Percentiles rank a stretch among this genome's conserved stretches.
phyloP scores from a whole-genome alignment of 2,329 filamentous ascomycete genomes.

The Chrysoporthe cubensis region DNA sequence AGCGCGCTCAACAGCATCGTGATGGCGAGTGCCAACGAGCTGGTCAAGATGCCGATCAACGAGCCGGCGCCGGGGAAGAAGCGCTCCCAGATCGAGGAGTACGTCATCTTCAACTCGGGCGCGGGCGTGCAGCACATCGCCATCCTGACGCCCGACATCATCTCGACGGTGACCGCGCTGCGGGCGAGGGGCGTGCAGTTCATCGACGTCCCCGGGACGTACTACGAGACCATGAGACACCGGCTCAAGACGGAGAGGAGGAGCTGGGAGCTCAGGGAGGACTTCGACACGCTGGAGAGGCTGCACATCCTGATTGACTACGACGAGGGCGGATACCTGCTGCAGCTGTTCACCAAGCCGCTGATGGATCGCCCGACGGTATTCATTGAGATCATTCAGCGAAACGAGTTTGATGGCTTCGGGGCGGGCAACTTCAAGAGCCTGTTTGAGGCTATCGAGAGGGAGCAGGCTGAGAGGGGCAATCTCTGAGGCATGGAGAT shows the following conservation, averaged over 20 bases:
- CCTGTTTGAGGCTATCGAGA: conserved; percentile 91
- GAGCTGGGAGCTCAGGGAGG: conserved; percentile 71
- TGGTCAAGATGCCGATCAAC: conserved; percentile 98
- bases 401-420: conserved; percentile 88
- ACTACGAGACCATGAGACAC: conserved; percentile 78
- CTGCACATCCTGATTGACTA: conserved; percentile 94
- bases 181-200: conserved; percentile 90
- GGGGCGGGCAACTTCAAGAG: conserved; percentile 96
- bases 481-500: conserved; percentile 62
- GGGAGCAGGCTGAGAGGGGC: conserved; percentile 84
- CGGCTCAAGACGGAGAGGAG: conserved; percentile 69
- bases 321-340: conserved; percentile 85
- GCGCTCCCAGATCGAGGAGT: conserved; percentile 93
- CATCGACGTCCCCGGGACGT: conserved; percentile 84
- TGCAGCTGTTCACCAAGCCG: conserved; percentile 80
- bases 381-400: conserved; percentile 95
- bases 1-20: conserved; percentile 87
- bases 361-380: conserved; percentile 94
- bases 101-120: conserved; percentile 86
- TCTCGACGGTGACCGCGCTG: conserved; percentile 75
- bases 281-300: conserved; percentile 74
- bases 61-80: conserved; percentile 90
- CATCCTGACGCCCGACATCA: conserved; percentile 79
- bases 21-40: conserved; percentile 78
- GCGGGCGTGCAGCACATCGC: conserved; percentile 94